Conservation (phyloP, 2,329 filamentous ascomycete genomes). For the Dothideomycetes sp. region DNA sequence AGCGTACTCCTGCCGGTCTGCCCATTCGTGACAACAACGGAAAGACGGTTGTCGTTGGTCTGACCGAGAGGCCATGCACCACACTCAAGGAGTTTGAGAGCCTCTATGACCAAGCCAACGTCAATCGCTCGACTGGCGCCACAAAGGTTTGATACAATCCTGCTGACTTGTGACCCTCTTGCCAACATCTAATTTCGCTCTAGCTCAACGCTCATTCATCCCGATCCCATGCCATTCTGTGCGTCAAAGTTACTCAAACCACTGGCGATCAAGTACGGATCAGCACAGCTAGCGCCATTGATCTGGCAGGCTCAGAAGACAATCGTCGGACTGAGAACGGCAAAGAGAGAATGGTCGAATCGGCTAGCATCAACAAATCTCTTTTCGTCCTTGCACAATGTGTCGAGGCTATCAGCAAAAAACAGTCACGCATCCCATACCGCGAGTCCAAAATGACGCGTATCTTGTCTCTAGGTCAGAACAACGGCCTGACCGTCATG, state of each 20-base stretch:
- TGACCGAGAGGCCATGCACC: slow-evolving; percentile 73
- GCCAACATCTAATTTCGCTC: background rate
- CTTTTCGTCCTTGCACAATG: slow-evolving; percentile 91
- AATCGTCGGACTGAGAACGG: slow-evolving; percentile 90
- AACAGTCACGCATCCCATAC: slow-evolving; percentile 72
- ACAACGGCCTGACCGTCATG: slow-evolving; percentile 93
- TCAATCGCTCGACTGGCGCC: slow-evolving; percentile 77
- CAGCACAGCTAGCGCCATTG: slow-evolving; percentile 86
- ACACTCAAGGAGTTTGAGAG: slow-evolving; percentile 84
- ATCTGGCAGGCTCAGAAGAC: slow-evolving; percentile 90
- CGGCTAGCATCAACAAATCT: slow-evolving; percentile 94
- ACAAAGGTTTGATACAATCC: slow-evolving; percentile 52
- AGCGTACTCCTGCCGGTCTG: slow-evolving; percentile 70
- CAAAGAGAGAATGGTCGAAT: slow-evolving; percentile 87
- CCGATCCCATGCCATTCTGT: slow-evolving; percentile 80
- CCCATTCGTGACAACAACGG: slow-evolving; percentile 78
- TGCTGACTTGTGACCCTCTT: background rate
- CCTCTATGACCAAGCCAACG: slow-evolving; percentile 85
- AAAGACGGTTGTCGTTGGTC: slow-evolving; percentile 76
- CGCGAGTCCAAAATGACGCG: slow-evolving; percentile 96
- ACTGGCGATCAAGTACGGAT: slow-evolving; percentile 59
- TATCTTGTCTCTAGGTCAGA: slow-evolving; percentile 84
- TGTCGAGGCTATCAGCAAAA: slow-evolving; percentile 83
- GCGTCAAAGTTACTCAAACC: slow-evolving; percentile 75
- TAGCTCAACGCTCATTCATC: slow-evolving; percentile 82